phyloP scores from a whole-genome alignment of 2,329 filamentous ascomycete species.

The Neonectria magnoliae region DNA sequence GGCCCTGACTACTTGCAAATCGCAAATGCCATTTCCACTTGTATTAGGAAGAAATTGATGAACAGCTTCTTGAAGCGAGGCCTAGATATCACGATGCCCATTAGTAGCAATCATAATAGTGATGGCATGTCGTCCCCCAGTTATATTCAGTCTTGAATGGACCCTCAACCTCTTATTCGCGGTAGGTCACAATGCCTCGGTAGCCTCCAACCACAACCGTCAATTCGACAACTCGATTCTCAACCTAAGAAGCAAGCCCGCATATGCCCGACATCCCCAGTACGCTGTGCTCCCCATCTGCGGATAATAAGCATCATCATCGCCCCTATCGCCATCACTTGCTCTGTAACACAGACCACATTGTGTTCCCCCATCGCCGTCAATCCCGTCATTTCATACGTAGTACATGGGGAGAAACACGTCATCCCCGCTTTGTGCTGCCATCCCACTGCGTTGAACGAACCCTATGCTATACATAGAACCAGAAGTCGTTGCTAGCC shows the following conservation, averaged over 20 bases:
- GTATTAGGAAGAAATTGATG: background rate
- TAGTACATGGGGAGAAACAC: background rate
- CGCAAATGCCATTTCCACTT: background rate
- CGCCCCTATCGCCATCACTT: background rate
- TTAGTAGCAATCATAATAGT: background rate
- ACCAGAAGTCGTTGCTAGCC: background rate
- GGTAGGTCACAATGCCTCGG: background rate
- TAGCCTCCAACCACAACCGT: background rate
- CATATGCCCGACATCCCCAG: background rate
- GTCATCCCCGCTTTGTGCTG: background rate
- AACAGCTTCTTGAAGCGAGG: background rate
- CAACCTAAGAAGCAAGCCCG: background rate
- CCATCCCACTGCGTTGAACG: background rate
- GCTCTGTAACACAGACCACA: background rate
- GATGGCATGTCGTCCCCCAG: background rate
- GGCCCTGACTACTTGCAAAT: background rate
- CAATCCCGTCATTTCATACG: background rate
- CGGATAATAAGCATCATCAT: conserved; percentile 6
- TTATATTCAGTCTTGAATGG: background rate
- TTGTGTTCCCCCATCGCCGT: background rate
- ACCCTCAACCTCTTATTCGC: background rate
- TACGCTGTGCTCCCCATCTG: background rate
- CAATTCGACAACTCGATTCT: background rate
- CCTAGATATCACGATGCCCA: background rate
- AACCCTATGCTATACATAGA: conserved; percentile 11